These are phyloP conservation scores for Alnus glutinosa DNA, from an alignment of 306 rosid genomes.

Conservation along the genomic window DNA sequence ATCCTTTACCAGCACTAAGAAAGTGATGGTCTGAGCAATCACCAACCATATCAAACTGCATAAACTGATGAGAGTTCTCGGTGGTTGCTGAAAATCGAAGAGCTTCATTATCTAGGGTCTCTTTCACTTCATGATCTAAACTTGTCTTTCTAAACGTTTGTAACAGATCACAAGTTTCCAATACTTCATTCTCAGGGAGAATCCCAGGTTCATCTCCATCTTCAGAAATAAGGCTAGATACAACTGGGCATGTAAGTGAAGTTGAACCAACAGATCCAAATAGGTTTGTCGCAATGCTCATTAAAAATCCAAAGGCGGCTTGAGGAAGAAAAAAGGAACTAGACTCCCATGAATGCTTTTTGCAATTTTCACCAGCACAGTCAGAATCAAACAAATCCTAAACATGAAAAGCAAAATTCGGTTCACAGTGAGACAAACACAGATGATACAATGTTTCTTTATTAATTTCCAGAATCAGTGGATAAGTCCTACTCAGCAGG, in stretches of 20 bases:
- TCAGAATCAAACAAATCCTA: constrained; percentile 52
- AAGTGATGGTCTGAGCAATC: constrained; percentile 84
- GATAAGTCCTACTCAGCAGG: background rate
- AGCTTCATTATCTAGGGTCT: constrained; percentile 29
- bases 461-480: background rate
- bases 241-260: constrained; percentile 42
- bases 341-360: constrained; percentile 50
- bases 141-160: constrained; percentile 32
- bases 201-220: constrained; percentile 47
- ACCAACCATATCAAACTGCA: constrained; percentile 66
- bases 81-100: constrained; percentile 33
- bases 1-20: constrained; percentile 48
- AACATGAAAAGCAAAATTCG: constrained; percentile 28
- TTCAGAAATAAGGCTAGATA: constrained; percentile 45
- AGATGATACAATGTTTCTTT: constrained; percentile 1
- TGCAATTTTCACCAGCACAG: constrained; percentile 35
- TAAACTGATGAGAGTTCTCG: constrained; percentile 44
- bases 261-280: constrained; percentile 57
- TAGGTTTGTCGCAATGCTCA: constrained; percentile 54
- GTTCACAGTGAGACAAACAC: constrained; percentile 29
- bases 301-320: constrained; percentile 71
- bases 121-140: constrained; percentile 32
- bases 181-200: constrained; percentile 39
- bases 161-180: constrained; percentile 43
- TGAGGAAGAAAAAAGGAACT: constrained; percentile 64